Evolutionary conservation across 768 basidiomycete genomes (phyloP).

Genomic region (Pleurotus salmoneostramineus): DNA sequence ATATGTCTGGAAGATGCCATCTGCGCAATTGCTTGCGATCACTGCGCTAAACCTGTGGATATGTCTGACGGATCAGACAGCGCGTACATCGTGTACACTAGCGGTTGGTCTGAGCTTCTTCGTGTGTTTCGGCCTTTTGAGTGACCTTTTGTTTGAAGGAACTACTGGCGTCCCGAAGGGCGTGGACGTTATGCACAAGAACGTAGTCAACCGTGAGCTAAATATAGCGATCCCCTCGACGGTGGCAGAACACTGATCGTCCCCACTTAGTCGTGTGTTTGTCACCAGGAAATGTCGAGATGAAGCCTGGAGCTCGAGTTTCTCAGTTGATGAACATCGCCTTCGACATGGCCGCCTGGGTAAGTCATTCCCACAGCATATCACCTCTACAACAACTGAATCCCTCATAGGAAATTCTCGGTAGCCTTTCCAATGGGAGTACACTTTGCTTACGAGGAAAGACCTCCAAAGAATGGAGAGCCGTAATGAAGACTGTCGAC

Average conservation of each 20-base stretch:
- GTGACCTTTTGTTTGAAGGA: slow-evolving; percentile 22
- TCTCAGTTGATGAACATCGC: slow-evolving; percentile 61
- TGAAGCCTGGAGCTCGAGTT: slow-evolving; percentile 52
- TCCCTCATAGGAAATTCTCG: slow-evolving; percentile 43
- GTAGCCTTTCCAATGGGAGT: slow-evolving; percentile 45
- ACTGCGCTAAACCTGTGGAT: slow-evolving; percentile 29
- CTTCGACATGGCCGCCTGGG: slow-evolving; percentile 69
- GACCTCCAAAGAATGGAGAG: slow-evolving; percentile 43
- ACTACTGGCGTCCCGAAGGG: slow-evolving; percentile 60
- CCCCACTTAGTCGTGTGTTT: slow-evolving; percentile 28
- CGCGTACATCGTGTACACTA: slow-evolving; percentile 48
- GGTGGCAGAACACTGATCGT: slow-evolving; percentile 3
- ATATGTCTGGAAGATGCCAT: slow-evolving; percentile 29
- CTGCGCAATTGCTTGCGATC: slow-evolving; percentile 17
- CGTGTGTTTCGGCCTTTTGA: not conserved
- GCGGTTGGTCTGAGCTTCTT: slow-evolving; percentile 32
- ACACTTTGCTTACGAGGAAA: slow-evolving; percentile 53
- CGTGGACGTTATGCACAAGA: slow-evolving; percentile 54
- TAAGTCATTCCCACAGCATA: not conserved
- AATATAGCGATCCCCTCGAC: not conserved
- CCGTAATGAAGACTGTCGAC: slow-evolving; percentile 45
- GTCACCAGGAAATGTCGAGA: slow-evolving; percentile 51
- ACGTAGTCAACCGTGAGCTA: slow-evolving; percentile 53
- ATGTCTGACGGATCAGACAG: slow-evolving; percentile 19
- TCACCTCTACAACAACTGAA: slow-evolving; percentile 23